phyloP scores from a whole-genome alignment of 1,139 yeast genomes.

The Nakaseomyces bracarensis region DNA sequence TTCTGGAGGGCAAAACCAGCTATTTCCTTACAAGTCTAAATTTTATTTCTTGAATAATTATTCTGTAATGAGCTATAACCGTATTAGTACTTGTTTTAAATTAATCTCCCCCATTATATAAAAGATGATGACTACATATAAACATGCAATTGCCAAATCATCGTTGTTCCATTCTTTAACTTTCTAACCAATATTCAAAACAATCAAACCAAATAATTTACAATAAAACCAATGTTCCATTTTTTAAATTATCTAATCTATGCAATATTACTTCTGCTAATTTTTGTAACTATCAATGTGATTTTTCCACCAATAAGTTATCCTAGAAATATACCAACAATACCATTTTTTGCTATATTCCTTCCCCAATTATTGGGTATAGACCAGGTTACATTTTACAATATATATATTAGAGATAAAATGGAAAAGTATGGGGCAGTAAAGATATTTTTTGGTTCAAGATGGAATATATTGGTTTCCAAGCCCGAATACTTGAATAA shows the following conservation, averaged over 20 bases:
- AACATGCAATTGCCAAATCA: too few species aligned
- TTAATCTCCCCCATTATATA: too few species aligned
- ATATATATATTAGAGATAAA: conserved; percentile 36
- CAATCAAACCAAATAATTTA: too few species aligned
- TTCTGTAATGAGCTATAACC: too few species aligned
- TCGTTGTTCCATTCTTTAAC: too few species aligned
- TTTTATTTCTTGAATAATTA: too few species aligned
- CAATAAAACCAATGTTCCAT: not conserved
- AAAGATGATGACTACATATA: too few species aligned
- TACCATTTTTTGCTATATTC: conserved; percentile 54
- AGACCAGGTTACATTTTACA: conserved; percentile 45
- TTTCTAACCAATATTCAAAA: not conserved
- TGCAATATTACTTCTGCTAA: not conserved
- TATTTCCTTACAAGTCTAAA: too few species aligned
- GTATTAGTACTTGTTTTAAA: too few species aligned
- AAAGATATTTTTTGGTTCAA: conserved; percentile 51
- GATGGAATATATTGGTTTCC: conserved; percentile 53
- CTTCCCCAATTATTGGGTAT: conserved; percentile 39
- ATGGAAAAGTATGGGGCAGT: conserved; percentile 50
- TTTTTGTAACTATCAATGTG: conserved; percentile 10
- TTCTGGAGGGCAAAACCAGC: too few species aligned
- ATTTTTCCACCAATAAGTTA: conserved; percentile 34
- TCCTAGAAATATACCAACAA: conserved; percentile 45
- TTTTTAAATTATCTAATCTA: not conserved
- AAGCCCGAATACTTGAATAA: conserved; percentile 42